Base-by-base conservation (phyloP, 805 yeast species). In the Candida ponderosae region DNA sequence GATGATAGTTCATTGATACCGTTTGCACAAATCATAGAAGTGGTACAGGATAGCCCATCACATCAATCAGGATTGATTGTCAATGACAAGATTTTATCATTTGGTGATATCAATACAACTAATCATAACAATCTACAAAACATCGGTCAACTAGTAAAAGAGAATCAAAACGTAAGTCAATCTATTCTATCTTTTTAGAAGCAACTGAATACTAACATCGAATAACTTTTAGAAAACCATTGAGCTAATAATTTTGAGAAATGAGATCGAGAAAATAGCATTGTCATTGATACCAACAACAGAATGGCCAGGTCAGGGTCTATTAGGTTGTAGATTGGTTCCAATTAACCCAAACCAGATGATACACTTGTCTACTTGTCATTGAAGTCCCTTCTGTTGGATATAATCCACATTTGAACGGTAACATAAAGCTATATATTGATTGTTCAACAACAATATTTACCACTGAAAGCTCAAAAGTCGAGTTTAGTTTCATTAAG, bases 241-340 rank as follows among this genome's bases (percentile, higher is more conserved):
- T 8, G 35, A 43, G 4, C 17, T 63, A 34, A 56, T 39, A 33
- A 34, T 63, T 36, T 20, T 51, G 29, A 54, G 80, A 50, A 56
- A 52, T 18, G 44, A 47, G 38, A 43, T 39, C 34, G 48, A 39
- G n/a, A 36, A 31, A 18, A 57, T 49, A 20, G 47, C 44, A 34
- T 54, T 63, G 38, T 40, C 41, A 5, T 51, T 73, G 23, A 51
- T 49, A 3, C 90, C 89, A 1, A 56, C 68, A 6, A 54, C 54
- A 5, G 55, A 60, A 14, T 83, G 89, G 89, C 63, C 61, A 31
- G 90, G 90, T 7, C 59, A 61, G 27, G 89, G 90, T 2, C 45
- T 77, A n/a, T 56, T 82, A 26, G 90, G 90, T 2, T 82, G 88
- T 56, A 74, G 70, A 42, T 48, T 81, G 28, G 61, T 63, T 18